phyloP scores from a whole-genome alignment of 345 rosid genomes.

The Eucalyptus fibrosa region DNA sequence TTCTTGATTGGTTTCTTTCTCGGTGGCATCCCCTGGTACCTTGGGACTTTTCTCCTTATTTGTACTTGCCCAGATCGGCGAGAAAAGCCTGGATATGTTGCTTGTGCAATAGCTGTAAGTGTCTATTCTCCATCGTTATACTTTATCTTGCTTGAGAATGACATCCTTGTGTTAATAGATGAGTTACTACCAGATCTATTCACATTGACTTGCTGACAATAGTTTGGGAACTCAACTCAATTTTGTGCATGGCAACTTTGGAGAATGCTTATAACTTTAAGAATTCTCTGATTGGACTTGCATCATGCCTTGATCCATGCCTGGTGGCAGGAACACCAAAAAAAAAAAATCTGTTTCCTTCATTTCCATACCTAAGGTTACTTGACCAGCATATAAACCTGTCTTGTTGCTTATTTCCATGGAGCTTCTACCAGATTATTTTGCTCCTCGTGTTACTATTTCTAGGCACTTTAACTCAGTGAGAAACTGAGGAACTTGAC shows the following conservation, averaged over 20 bases:
- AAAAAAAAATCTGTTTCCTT: neutral
- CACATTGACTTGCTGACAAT: neutral
- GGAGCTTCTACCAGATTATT: neutral
- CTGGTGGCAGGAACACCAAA: neutral
- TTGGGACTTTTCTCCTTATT: constrained; percentile 52
- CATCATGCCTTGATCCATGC: neutral
- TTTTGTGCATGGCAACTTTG: neutral
- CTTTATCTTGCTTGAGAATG: neutral
- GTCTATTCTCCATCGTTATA: neutral
- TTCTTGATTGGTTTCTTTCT: constrained; percentile 71
- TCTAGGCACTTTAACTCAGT: neutral
- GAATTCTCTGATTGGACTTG: neutral
- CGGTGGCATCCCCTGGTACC: constrained; percentile 83
- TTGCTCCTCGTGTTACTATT: neutral
- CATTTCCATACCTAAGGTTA: neutral
- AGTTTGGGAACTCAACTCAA: neutral
- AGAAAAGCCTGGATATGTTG: constrained; percentile 81
- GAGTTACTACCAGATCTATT: neutral
- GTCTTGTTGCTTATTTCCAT: neutral
- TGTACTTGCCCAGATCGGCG: constrained; percentile 46
- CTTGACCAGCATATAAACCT: neutral
- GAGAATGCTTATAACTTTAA: neutral
- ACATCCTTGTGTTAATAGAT: neutral
- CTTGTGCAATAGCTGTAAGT: constrained; percentile 76
- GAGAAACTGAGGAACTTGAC: neutral